Evolutionary conservation across 306 rosid species (phyloP).

Genomic region (Fagus sylvatica): DNA sequence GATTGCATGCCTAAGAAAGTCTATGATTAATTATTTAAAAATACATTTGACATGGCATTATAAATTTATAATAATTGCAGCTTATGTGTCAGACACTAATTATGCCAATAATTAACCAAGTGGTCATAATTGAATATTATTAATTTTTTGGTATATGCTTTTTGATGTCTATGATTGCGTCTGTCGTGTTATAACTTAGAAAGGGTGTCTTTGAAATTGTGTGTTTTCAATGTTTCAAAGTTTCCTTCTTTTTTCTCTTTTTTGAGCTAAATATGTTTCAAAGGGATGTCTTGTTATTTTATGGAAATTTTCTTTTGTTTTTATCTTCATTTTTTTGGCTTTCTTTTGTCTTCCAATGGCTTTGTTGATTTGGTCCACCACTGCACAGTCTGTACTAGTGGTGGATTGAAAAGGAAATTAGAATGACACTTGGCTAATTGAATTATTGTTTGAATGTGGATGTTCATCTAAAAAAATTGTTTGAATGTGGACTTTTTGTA

Average conservation of each 20-base stretch:
- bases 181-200: no score
- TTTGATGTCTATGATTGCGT: not conserved
- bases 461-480: not conserved
- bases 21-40: slow-evolving; percentile 14
- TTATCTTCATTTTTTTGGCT: not conserved
- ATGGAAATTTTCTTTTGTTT: not conserved
- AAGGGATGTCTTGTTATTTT: not conserved
- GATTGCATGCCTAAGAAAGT: not conserved
- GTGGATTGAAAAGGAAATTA: not conserved
- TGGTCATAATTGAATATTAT: not conserved
- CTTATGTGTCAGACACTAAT: slow-evolving; percentile 37
- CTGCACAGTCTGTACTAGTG: no score
- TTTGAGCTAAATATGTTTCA: not conserved
- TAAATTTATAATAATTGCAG: slow-evolving; percentile 14
- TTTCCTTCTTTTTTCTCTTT: no score
- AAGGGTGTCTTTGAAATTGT: no score
- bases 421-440: not conserved
- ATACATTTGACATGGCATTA: slow-evolving; percentile 28
- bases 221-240: not conserved
- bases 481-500: not conserved
- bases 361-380: no score
- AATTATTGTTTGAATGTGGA: not conserved
- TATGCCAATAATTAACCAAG: slow-evolving; percentile 22
- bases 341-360: not conserved
- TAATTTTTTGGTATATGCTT: not conserved